Evolutionary conservation across 2,329 filamentous ascomycete species (phyloP), one percentile per base, ranked within the genome.

Genomic region (Pseudocercospora pini-densiflorae): DNA sequence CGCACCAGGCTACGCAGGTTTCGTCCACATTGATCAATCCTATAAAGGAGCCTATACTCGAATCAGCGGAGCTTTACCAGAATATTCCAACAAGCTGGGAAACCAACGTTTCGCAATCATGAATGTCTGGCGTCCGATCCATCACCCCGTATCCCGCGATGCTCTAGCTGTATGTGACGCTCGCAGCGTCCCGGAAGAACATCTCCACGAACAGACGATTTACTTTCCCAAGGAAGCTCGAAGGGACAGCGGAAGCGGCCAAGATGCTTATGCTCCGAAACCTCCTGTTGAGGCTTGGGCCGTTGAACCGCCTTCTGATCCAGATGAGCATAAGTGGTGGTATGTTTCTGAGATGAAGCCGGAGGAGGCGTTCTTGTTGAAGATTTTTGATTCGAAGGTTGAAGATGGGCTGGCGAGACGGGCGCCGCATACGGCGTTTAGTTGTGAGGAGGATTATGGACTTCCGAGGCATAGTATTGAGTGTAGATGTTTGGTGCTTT

Each of bases 261-360:
- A 49, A 5, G 45, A 51, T 5, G 19, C 47, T 12, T 51, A 51
- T 24, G 23, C 9, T 51, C 19, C 19, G 19, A 51, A 27, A 9
- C 7, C 47, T 12, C 19, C 19, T 3, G 19, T 51, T 1, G 47
- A 27, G 21, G 23, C 47, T 24, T 51, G 47, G 47, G 47, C 47
- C 24, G 47, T 24, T 16, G 23, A 21, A 4, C 19, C 47, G 5
- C 47, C 47, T 12, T 12, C 9, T 24, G 21, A 12, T 51, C 19
- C 47, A 9, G 23, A 51, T 14, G 47, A 51, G 40, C 36, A 47
- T 27, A 79, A 80, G 67, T 88, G 88, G 71, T 89, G 85, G 72
- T 90, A 89, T 72, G 79, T 84, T 70, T 88, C 87, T 75, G 87
- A 89, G 70, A 89, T 90, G 87, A 85, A 81, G 23, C 81, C 81